phyloP scores from a whole-genome alignment of 192 early-diverging fungal genomes.

The Entomortierella lignicola region DNA sequence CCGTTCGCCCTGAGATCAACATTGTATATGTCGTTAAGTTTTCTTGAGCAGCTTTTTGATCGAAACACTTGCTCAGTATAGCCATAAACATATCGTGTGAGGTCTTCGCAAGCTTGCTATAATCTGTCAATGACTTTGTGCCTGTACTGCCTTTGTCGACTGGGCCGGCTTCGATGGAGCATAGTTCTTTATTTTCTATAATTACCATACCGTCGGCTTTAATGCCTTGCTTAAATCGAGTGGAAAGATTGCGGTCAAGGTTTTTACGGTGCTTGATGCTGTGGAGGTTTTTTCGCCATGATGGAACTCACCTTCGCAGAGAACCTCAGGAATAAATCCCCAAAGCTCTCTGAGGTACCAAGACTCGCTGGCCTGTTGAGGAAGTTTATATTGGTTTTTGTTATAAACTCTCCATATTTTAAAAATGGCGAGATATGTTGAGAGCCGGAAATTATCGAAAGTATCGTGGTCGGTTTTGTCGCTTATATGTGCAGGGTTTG shows the following conservation, averaged over 20 bases:
- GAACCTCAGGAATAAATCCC: background rate
- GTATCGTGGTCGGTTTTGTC: background rate
- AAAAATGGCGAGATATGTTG: constrained; percentile 1
- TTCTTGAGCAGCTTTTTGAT: constrained; percentile 4
- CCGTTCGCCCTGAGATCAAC: constrained; percentile 1
- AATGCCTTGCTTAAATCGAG: too few species aligned
- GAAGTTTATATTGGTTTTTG: background rate
- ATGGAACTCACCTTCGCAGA: background rate
- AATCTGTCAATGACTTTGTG: too few species aligned
- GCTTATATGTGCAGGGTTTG: constrained; percentile 5
- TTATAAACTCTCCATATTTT: constrained; percentile 8
- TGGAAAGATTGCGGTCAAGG: too few species aligned
- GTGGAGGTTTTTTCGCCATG: constrained; percentile 6
- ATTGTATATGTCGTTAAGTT: background rate
- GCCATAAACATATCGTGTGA: background rate
- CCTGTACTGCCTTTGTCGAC: too few species aligned
- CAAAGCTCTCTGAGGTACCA: constrained; percentile 1
- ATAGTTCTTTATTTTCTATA: too few species aligned
- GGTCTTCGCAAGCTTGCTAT: too few species aligned
- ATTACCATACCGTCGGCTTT: too few species aligned
- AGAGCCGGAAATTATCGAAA: constrained; percentile 7
- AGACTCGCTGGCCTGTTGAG: background rate
- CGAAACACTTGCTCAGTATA: constrained; percentile 1
- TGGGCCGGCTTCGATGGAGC: too few species aligned
- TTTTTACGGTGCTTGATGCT: background rate